Evolutionary conservation across 345 rosid species (phyloP), one percentile per base, ranked within the genome.

Genomic region (Zanthoxylum bungeanum): DNA sequence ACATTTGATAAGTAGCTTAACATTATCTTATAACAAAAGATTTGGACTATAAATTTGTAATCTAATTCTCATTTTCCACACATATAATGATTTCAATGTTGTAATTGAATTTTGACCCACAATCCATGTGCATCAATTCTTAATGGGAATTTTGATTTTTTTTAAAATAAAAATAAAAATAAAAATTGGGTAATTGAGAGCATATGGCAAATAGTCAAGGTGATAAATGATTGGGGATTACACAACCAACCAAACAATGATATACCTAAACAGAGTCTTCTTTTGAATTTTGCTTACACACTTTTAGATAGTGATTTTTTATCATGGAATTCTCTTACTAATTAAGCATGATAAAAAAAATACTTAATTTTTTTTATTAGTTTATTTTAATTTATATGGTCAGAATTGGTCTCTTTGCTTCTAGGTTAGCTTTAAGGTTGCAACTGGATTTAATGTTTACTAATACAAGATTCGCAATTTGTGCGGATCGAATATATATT

Each of bases 191-290:
- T 31, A 21, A 22, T 67, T 34, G 68, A 25, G n/a, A n/a, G 66
- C 14, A 4, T 19, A 19, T 63, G 58, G 56, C 28, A 37, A 6
- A 0, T 44, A 21, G 70, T 73, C 81, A 69, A 73, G 28, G 40
- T 64, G 71, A 58, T 36, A 31, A 63, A 77, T 77, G 63, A 69
- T 73, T 77, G 77, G 64, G 2, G 51, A 67, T 28, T 7, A 24
- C 66, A 59, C 59, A 44, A 7, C 52, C 51, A 60, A n/a, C n/a
- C n/a, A 31, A 12, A 9, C 27, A 30, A 42, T 30, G 8, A n/a
- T n/a, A 31, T 37, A 73, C 66, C 59, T 49, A 25, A 50, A 8
- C 51, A 53, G 25, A 37, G 33, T 53, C 63, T 55, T 39, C 42
- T 49, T 19, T 58, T 25, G 40, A 69, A 69, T 69, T 28, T 40